A percentile compares a stretch with the other conserved stretches of the same genome.
phyloP scores from a whole-genome alignment of 208 protist genomes.

The Leptomonas seymouri region DNA sequence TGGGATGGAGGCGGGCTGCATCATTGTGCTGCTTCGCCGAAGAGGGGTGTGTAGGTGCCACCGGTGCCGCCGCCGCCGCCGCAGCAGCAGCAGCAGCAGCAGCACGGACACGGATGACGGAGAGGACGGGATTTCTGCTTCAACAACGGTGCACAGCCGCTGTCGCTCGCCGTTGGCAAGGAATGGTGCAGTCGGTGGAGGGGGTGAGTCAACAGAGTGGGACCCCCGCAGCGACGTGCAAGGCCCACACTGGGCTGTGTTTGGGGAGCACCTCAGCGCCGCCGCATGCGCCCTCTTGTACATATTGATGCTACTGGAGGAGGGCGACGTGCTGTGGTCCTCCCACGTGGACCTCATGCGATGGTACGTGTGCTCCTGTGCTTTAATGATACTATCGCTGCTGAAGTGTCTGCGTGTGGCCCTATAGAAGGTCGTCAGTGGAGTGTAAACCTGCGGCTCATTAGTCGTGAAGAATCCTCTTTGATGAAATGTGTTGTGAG shows the following conservation, averaged over 20 bases:
- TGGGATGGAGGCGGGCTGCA: constrained; percentile 30
- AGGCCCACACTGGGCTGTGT: constrained; percentile 4
- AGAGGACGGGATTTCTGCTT: neutral
- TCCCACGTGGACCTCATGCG: constrained; percentile 56
- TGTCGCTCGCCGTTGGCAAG: neutral
- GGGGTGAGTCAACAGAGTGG: neutral
- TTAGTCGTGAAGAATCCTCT: too few species aligned
- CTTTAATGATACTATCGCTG: constrained; percentile 24
- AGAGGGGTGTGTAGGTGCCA: neutral
- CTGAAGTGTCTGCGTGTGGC: constrained; percentile 25
- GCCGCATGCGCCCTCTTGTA: constrained; percentile 45
- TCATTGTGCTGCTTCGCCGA: constrained; percentile 13
- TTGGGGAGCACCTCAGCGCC: constrained; percentile 42
- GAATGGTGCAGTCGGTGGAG: neutral
- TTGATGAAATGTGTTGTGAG: too few species aligned
- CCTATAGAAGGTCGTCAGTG: neutral
- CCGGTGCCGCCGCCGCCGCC: neutral
- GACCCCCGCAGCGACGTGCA: neutral
- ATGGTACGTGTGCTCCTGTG: constrained; percentile 56
- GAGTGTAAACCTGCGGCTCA: neutral
- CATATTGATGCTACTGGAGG: constrained; percentile 55
- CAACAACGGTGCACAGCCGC: neutral
- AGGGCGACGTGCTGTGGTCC: constrained; percentile 46
- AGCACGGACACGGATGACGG: constrained; percentile 1
- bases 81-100: neutral